Evolutionary conservation across 2,329 filamentous ascomycete species (phyloP), one percentile per base, ranked within the genome.

Genomic region (Ophiostoma tasmaniense): DNA sequence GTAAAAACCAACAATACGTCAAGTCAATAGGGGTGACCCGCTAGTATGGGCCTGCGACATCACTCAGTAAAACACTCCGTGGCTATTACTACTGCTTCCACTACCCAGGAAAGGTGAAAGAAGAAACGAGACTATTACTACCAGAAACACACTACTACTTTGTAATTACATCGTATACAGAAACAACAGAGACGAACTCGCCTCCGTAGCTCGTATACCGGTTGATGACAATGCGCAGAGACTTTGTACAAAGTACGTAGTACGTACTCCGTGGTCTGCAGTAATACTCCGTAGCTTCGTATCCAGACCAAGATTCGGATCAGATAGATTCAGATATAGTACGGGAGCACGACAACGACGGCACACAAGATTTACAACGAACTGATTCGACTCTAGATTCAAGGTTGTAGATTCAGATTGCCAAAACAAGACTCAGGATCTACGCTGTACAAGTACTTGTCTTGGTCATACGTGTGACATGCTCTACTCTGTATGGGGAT

Each of bases 11-110:
- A 30, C 52, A 55, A 55, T 25, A 52, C 6, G 42, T 45, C 17
- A 45, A 45, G 42, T 20, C 42, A 55, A 61, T 61, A 61, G 55
- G 55, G 55, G 55, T 11, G 55, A 61, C 55, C 55, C 55, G 55
- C 55, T 25, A 61, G 5, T 61, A 61, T 61, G 55, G 55, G 25
- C 25, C 55, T 13, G 20, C 50, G 42, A 55, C 50, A 55, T 55
- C 50, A 52, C 22, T 52, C 6, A 10, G n/a, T 6, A 22, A n/a
- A 22, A n/a, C n/a, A n/a, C n/a, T 25, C 50, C 50, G 50, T 25
- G n/a, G n/a, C 4, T 28, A 22, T 7, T 55, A 11, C 13, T 55
- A 4, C n/a, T 33, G 33, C 7, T 22, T 25, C 25, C 52, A 59
- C 25, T 28, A 17, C 52, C 52, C 52, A 28, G 50, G 11, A 55